Base-by-base conservation (phyloP, 2,329 filamentous ascomycete genomes). In the Aureobasidium uvarum region DNA sequence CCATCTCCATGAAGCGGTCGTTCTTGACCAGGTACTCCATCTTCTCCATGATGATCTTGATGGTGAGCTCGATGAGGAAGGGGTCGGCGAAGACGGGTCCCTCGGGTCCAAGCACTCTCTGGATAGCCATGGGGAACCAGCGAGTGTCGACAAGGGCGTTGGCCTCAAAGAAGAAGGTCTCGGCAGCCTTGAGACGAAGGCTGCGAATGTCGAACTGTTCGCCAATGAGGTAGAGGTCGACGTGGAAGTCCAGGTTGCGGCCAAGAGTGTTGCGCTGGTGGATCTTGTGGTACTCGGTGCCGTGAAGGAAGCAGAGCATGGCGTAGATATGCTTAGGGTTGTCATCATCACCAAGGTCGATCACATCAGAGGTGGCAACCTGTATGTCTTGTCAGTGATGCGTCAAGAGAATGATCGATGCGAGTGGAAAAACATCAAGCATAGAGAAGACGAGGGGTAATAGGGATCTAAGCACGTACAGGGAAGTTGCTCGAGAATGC, bases 181-280 rank as follows among this genome's bases (percentile, higher is more conserved):
- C n/a, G 14, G 58, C 46, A 28, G 58, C 58, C 8, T 33, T 16
- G 33, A 3, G 18, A 45, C 58, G 58, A 8, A 62, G 58, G 13
- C 33, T 5, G 5, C 18, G 31, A 6, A 50, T 31, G 36, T 62
- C 58, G 43, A 38, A 62, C 18, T 62, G 43, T 31, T 62, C 58
- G 23, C 58, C 58, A 6, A 62, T n/a, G 31, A 62, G n/a, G 45
- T 50, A 62, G 33, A 62, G 46, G 23, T 62, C 58, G 23, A 62
- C 41, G 33, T 62, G 45, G 23, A 62, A 62, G 36, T 62, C 46
- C 13, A 62, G 58, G 43, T 58, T 43, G 8, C 25, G 36, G 43
- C 56, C 43, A 11, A 60, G 2, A 11, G 56, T 16, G 28, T 18
- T 28, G 43, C 56, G 56, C 18, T 46, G 41, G 8, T 48, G 41